Percentiles rank a stretch among this genome's conserved stretches.
These are phyloP conservation scores for Penicillium sp. DNA, from an alignment of 2,329 filamentous ascomycete species.

Conservation along the genomic window DNA sequence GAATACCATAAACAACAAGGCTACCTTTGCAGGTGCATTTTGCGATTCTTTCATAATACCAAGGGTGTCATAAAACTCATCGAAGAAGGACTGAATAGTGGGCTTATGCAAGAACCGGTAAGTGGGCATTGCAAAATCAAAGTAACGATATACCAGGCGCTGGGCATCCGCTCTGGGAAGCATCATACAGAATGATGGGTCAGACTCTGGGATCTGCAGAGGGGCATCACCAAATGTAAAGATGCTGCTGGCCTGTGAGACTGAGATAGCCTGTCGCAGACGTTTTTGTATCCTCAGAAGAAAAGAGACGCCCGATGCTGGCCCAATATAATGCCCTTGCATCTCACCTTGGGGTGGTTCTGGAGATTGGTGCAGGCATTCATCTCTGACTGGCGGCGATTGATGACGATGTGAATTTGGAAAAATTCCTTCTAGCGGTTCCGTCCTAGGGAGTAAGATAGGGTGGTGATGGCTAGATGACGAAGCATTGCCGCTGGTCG, in stretches of 20 bases:
- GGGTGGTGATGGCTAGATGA: neutral
- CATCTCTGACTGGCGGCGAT: neutral
- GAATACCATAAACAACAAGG: constrained; percentile 12
- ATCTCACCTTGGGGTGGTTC: constrained; percentile 20
- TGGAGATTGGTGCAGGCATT: neutral
- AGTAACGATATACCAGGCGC: constrained; percentile 44
- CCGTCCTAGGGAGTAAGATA: neutral
- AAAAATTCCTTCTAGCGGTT: neutral
- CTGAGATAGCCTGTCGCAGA: constrained; percentile 5
- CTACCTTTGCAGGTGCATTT: constrained; percentile 43
- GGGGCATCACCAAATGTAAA: constrained; percentile 47
- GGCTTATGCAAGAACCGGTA: constrained; percentile 52
- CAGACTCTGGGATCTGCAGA: constrained; percentile 44
- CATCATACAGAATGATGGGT: constrained; percentile 50
- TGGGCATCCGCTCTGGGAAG: constrained; percentile 36
- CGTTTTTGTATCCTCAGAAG: constrained; percentile 25
- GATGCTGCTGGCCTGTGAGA: constrained; percentile 15
- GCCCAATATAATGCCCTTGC: constrained; percentile 27
- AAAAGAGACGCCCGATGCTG: constrained; percentile 27
- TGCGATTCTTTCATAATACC: constrained; percentile 46
- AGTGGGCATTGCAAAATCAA: constrained; percentile 51
- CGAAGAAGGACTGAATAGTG: constrained; percentile 49
- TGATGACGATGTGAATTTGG: neutral
- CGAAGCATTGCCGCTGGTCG: neutral
- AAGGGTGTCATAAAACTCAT: constrained; percentile 52